These are phyloP conservation scores for Bryoerythrophyllum caledonicum DNA, from an alignment of 225 moss, liverwort and hornwort species.

Conservation along the genomic window DNA sequence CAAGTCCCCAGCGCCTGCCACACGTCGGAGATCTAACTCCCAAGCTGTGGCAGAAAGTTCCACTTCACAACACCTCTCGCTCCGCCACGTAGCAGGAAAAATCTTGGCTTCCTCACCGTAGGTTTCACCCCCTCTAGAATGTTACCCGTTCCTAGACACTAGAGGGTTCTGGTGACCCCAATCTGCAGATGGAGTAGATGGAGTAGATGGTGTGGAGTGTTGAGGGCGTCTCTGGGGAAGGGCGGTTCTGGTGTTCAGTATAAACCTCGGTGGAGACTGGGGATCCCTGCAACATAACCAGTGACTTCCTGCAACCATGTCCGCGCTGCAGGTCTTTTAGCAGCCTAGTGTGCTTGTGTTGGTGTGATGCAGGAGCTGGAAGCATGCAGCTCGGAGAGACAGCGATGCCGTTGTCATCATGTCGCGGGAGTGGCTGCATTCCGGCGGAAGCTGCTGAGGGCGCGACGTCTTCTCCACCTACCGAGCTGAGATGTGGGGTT, in stretches of 20 bases:
- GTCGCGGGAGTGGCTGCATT: conserved; percentile 20
- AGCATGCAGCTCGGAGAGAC: not conserved
- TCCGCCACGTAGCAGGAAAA: not conserved
- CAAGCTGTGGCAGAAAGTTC: not conserved
- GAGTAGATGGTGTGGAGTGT: too few relatives aligned
- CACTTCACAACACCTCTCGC: too few relatives aligned
- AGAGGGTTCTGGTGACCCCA: too few relatives aligned
- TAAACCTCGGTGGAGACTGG: too few relatives aligned
- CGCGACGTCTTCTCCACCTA: too few relatives aligned
- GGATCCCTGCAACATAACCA: too few relatives aligned
- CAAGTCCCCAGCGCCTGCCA: not conserved
- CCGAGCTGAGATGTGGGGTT: too few relatives aligned
- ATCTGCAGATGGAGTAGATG: not conserved
- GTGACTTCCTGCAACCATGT: not conserved
- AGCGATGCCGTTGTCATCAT: conserved; percentile 41
- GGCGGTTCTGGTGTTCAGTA: not conserved
- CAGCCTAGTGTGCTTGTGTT: not conserved
- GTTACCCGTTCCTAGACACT: not conserved
- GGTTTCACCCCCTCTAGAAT: too few relatives aligned
- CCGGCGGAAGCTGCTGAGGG: too few relatives aligned
- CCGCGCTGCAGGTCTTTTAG: not conserved
- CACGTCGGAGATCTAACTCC: not conserved
- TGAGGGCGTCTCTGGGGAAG: not conserved
- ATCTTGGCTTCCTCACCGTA: not conserved
- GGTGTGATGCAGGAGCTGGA: not conserved